Percentiles rank a stretch among this genome's conserved stretches.
phyloP scores from a whole-genome alignment of 2,329 filamentous ascomycete species.

The Periconia sp. region DNA sequence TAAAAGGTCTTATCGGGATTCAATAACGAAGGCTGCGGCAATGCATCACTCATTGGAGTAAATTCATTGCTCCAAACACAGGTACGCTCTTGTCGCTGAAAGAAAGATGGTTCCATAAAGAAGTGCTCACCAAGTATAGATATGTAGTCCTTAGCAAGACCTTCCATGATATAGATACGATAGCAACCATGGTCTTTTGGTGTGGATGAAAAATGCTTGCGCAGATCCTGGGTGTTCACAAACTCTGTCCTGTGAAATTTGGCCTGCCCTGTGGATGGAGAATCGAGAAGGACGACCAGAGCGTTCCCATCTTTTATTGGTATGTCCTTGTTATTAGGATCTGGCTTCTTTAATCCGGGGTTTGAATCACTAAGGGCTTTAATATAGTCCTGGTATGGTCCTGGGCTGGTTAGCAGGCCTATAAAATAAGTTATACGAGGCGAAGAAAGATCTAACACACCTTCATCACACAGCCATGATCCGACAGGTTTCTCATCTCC shows the following conservation, averaged over 20 bases:
- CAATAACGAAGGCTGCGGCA: conserved; percentile 37
- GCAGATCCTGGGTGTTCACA: conserved; percentile 17
- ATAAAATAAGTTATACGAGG: background rate
- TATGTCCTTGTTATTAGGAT: conserved; percentile 35
- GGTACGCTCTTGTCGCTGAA: conserved; percentile 39
- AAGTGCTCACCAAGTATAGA: conserved; percentile 36
- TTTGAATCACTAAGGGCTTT: conserved; percentile 33
- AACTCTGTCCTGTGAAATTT: conserved; percentile 27
- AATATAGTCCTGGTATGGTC: conserved; percentile 37
- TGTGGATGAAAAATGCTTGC: conserved; percentile 19
- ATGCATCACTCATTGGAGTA: conserved; percentile 39
- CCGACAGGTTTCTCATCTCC: conserved; percentile 16
- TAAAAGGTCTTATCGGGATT: conserved; percentile 34
- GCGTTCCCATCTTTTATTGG: conserved; percentile 27
- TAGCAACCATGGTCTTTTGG: conserved; percentile 17
- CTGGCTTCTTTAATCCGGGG: conserved; percentile 34
- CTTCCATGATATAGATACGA: conserved; percentile 43
- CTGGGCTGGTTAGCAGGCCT: conserved; percentile 13
- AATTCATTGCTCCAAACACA: conserved; percentile 45
- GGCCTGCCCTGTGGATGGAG: conserved; percentile 12
- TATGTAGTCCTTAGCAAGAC: conserved; percentile 36
- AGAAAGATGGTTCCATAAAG: conserved; percentile 43
- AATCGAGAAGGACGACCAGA: conserved; percentile 32
- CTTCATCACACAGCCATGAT: conserved; percentile 36
- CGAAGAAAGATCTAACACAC: conserved; percentile 12